phyloP scores from a whole-genome alignment of 306 rosid species.

The Calophaca sinica region DNA sequence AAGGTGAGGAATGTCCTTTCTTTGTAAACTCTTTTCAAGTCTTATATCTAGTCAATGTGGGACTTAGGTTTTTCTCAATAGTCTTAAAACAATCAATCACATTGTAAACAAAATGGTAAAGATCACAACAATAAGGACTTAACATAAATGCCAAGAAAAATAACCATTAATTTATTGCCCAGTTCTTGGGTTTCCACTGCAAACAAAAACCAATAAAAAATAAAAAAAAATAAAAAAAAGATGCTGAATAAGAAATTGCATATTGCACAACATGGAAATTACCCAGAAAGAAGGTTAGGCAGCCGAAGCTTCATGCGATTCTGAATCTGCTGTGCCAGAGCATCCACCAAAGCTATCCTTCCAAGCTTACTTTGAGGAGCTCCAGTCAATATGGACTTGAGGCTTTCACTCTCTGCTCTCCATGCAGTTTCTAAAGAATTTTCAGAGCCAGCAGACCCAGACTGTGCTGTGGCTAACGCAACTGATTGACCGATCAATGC shows the following conservation, averaged over 20 bases:
- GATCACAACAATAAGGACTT: slow-evolving; percentile 25
- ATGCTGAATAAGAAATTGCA: slow-evolving; percentile 10
- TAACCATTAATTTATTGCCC: slow-evolving; percentile 13
- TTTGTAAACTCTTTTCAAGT: too few relatives aligned
- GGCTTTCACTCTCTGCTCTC: slow-evolving; percentile 98
- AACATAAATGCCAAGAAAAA: slow-evolving; percentile 18
- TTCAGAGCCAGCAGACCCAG: slow-evolving; percentile 92
- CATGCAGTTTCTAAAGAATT: slow-evolving; percentile 97
- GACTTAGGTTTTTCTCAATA: too few relatives aligned
- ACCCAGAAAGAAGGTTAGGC: slow-evolving; percentile 96
- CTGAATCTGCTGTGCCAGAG: slow-evolving; percentile 89
- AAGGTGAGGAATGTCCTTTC: too few relatives aligned
- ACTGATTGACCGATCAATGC: slow-evolving; percentile 97
- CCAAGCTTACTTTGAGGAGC: slow-evolving; percentile 97
- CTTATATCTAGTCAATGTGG: too few relatives aligned
- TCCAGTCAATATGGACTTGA: slow-evolving; percentile 88
- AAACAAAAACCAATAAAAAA: slow-evolving; percentile 35
- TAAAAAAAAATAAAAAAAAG: too few relatives aligned
- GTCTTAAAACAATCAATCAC: background rate
- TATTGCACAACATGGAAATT: slow-evolving; percentile 43
- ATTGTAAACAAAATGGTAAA: slow-evolving; percentile 31
- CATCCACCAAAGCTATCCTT: slow-evolving; percentile 91
- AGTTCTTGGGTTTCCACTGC: slow-evolving; percentile 26
- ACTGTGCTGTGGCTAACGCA: slow-evolving; percentile 89
- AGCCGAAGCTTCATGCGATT: slow-evolving; percentile 90